Evolutionary conservation across 176 grass and related monocot genomes (phyloP), one percentile per base, ranked within the genome.

Genomic region (Ensete glaucum): DNA sequence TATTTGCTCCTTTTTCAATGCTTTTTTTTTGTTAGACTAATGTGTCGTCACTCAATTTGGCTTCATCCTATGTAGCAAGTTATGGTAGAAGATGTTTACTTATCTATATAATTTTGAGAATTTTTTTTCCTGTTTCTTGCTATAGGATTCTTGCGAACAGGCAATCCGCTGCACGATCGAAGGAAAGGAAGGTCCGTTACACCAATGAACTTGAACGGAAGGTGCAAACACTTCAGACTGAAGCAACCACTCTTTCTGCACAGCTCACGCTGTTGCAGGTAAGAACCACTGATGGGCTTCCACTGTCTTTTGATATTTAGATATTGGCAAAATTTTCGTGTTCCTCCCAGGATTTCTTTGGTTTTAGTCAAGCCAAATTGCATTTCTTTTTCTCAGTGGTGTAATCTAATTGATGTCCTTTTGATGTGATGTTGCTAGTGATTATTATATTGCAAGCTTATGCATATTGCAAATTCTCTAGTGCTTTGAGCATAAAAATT

Each of bases 121-220:
- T 14, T 8, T 43, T 68, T 77, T 14, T 17, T 15, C 27, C 13
- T 19, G 1, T 26, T 56, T 48, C 15, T 1, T 78, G 17, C 17
- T 77, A 71, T 60, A 98, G 94, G 90, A 93, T 98, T 76, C 90
- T 98, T 68, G 93, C 93, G 6, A 96, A 96, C 79, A 79, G 94
- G 74, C 88, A 84, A 73, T 98, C 94, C 11, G 94, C 94, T 14
- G 94, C 94, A 50, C 85, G 90, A 67, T 93, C 94, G 50, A 98
- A 98, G 80, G 94, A 98, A 75, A 89, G 94, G 88, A 98, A 98
- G 84, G 87, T 93, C 73, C 89, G 85, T 75, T 98, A 98, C 82
- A 91, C 90, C 1, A 17, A 80, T 23, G 94, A 98, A 85, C 86
- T 98, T 49, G 94, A 98, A 80, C 87, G 80, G 90, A 98, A 93